phyloP scores from a whole-genome alignment of 2,329 filamentous ascomycete species.

The Ophiosphaerella herpotricha region DNA sequence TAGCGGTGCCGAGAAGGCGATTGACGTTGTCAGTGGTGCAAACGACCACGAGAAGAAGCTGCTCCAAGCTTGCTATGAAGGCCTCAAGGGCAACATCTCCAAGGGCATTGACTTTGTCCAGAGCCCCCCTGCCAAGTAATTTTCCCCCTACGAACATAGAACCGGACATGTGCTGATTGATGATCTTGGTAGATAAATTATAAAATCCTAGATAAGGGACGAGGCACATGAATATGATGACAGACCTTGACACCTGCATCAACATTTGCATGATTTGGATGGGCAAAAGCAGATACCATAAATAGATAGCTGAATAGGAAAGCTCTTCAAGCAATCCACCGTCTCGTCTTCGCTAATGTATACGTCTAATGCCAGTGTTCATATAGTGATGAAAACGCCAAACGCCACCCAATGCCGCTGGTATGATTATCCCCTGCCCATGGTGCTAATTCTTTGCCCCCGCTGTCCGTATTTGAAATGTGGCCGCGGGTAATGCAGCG shows the following conservation, averaged over 20 bases:
- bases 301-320: slow-evolving; percentile 3
- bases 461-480: slow-evolving; percentile 93
- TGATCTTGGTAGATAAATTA: slow-evolving; percentile 20
- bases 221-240: slow-evolving; percentile 9
- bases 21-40: slow-evolving; percentile 75
- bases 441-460: slow-evolving; percentile 62
- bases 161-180: neutral
- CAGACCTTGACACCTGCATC: slow-evolving; percentile 11
- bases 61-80: slow-evolving; percentile 73
- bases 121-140: slow-evolving; percentile 67
- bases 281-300: slow-evolving; percentile 4
- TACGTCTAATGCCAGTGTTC: neutral
- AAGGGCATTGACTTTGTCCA: slow-evolving; percentile 91
- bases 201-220: slow-evolving; percentile 9
- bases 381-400: neutral
- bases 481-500: slow-evolving; percentile 81
- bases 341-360: neutral
- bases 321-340: slow-evolving; percentile 1
- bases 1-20: slow-evolving; percentile 82
- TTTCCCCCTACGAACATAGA: slow-evolving; percentile 5
- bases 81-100: slow-evolving; percentile 87
- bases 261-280: slow-evolving; percentile 6
- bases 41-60: slow-evolving; percentile 89
- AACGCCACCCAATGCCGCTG: slow-evolving; percentile 43
- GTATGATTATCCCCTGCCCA: slow-evolving; percentile 1